phyloP scores from a whole-genome alignment of 2,329 filamentous ascomycete species.

The Cercospora zeina region DNA sequence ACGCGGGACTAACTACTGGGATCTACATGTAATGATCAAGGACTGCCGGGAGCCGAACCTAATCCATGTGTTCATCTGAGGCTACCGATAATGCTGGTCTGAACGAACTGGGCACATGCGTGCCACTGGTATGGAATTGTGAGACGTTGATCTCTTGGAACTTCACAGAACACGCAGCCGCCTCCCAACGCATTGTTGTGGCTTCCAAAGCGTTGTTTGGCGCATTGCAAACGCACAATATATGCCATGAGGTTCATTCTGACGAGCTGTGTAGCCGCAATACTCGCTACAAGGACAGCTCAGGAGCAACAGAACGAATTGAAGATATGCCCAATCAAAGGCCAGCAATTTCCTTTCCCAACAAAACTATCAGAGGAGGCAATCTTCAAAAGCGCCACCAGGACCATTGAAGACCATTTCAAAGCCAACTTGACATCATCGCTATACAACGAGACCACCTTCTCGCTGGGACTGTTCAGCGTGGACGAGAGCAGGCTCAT shows the following conservation, averaged over 20 bases:
- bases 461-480: conserved; percentile 28
- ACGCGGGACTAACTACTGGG: too few relatives aligned
- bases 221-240: background rate
- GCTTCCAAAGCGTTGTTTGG: background rate
- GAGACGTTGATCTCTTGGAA: background rate
- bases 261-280: background rate
- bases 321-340: conserved; percentile 28
- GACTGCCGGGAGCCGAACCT: background rate
- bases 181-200: too few relatives aligned
- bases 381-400: conserved; percentile 20
- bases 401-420: conserved; percentile 21
- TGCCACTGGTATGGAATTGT: background rate
- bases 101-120: background rate
- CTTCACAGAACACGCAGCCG: background rate
- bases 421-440: conserved; percentile 22
- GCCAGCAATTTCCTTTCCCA: conserved; percentile 27
- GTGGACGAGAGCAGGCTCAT: conserved; percentile 20
- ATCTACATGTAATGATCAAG: too few relatives aligned
- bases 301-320: conserved; percentile 1
- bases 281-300: background rate
- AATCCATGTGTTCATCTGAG: background rate
- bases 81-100: background rate
- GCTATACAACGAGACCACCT: conserved; percentile 28
- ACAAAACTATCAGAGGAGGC: conserved; percentile 20
- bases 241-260: conserved; percentile 1